These are phyloP conservation scores for Artemisia tridentata DNA, from an alignment of 129 eudicot species.

Conservation along the genomic window DNA sequence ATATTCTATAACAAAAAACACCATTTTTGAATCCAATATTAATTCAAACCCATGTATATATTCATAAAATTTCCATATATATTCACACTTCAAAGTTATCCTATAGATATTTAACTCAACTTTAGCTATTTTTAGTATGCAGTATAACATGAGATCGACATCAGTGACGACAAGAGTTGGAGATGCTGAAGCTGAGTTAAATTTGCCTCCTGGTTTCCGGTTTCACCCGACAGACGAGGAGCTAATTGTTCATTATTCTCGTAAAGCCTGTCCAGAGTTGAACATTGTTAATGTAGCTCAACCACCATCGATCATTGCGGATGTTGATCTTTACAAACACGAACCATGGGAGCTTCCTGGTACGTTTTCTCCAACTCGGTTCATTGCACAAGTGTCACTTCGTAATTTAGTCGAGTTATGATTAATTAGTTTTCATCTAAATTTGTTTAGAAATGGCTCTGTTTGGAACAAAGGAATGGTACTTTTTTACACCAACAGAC, in stretches of 20 bases:
- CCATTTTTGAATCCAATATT: too few species aligned
- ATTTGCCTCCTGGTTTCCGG: conserved; percentile 75
- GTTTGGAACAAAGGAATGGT: conserved; percentile 36
- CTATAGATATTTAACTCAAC: not conserved
- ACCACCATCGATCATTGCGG: conserved; percentile 5
- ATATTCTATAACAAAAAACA: too few species aligned
- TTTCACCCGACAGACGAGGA: conserved; percentile 88
- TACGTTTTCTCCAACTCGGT: not conserved
- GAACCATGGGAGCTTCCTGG: conserved; percentile 27
- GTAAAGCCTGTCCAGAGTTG: not conserved
- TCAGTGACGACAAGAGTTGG: not conserved
- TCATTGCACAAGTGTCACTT: not conserved
- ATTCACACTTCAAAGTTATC: too few species aligned
- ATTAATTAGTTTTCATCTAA: not conserved
- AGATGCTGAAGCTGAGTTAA: conserved; percentile 33
- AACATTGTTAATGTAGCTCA: not conserved
- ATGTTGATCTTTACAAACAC: conserved; percentile 19
- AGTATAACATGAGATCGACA: conserved; percentile 6
- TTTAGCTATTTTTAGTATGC: not conserved
- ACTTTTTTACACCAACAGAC: conserved; percentile 34
- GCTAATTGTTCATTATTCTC: conserved; percentile 56
- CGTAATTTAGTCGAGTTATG: not conserved
- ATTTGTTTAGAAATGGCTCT: conserved; percentile 20
- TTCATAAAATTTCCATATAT: too few species aligned
- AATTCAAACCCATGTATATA: not conserved